Evolutionary conservation across 768 basidiomycete species (phyloP).

Genomic region (Botryobasidium botryosum): DNA sequence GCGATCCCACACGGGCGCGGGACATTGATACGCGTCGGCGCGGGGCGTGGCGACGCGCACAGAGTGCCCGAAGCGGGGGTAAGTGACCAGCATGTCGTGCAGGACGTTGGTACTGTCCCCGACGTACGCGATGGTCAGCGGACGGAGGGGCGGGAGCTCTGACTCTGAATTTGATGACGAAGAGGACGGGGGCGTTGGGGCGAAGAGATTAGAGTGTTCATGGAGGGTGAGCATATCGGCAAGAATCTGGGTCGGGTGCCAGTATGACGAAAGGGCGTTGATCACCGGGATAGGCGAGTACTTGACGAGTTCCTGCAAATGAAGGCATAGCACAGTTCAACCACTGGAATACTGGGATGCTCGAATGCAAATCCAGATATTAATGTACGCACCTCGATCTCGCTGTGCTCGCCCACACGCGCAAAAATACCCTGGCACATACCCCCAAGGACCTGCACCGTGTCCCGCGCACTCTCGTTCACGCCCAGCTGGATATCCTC

Average conservation of each 20-base stretch:
- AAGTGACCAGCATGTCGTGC: conserved; percentile 93
- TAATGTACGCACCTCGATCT: conserved; percentile 57
- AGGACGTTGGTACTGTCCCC: conserved; percentile 92
- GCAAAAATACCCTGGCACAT: conserved; percentile 98
- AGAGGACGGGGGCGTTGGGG: conserved; percentile 12
- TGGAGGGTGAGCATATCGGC: conserved; percentile 85
- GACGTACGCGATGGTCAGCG: conserved; percentile 82
- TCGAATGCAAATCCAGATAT: background rate
- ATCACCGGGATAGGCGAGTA: conserved; percentile 87
- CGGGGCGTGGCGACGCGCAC: conserved; percentile 71
- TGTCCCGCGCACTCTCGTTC: conserved; percentile 75
- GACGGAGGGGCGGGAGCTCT: conserved; percentile 29
- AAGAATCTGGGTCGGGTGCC: conserved; percentile 92
- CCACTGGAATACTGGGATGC: background rate
- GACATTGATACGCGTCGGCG: conserved; percentile 42
- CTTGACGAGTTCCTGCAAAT: conserved; percentile 72
- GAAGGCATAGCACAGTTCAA: background rate
- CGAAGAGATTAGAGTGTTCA: conserved; percentile 48
- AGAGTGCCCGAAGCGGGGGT: conserved; percentile 77
- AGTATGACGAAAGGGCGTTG: conserved; percentile 88
- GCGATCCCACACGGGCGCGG: conserved; percentile 59
- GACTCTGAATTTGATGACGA: background rate
- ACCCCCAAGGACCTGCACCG: conserved; percentile 73
- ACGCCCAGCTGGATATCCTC: conserved; percentile 94
- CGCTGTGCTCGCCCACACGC: conserved; percentile 79